phyloP scores from a whole-genome alignment of 495 filamentous ascomycete genomes.

The Xylaria bambusicola region DNA sequence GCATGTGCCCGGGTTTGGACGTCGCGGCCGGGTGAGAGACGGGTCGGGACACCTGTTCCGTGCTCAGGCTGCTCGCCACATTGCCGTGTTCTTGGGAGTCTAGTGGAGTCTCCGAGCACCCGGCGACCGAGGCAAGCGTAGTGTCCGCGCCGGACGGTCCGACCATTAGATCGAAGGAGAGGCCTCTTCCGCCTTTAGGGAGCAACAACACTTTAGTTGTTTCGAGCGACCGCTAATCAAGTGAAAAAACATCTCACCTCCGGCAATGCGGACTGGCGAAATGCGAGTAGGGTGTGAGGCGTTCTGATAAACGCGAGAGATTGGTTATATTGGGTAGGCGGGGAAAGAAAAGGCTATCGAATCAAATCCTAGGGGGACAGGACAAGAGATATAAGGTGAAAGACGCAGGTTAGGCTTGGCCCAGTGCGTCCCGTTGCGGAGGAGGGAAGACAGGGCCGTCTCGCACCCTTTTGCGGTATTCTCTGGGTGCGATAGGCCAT shows the following conservation, averaged over 20 bases:
- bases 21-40: constrained; percentile 16
- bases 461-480: constrained; percentile 12
- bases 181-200: constrained; percentile 13
- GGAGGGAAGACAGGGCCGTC: constrained; percentile 17
- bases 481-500: constrained; percentile 14
- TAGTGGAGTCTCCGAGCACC: constrained; percentile 9
- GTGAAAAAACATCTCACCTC: constrained; percentile 16
- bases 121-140: constrained; percentile 8
- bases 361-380: constrained; percentile 13
- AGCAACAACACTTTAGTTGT: constrained; percentile 4
- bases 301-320: constrained; percentile 15
- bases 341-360: constrained; percentile 15
- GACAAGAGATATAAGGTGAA: constrained; percentile 14
- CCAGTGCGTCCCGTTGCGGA: constrained; percentile 9
- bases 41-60: constrained; percentile 11
- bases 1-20: constrained; percentile 14
- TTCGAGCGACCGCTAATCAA: constrained; percentile 6
- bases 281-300: not conserved
- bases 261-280: constrained; percentile 7
- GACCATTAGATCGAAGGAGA: constrained; percentile 19
- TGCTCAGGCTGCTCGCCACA: constrained; percentile 14
- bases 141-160: constrained; percentile 16
- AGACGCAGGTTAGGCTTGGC: constrained; percentile 16
- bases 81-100: constrained; percentile 14
- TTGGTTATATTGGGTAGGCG: constrained; percentile 8